Conservation (phyloP, 768 basidiomycete genomes). For the Russula lepida region DNA sequence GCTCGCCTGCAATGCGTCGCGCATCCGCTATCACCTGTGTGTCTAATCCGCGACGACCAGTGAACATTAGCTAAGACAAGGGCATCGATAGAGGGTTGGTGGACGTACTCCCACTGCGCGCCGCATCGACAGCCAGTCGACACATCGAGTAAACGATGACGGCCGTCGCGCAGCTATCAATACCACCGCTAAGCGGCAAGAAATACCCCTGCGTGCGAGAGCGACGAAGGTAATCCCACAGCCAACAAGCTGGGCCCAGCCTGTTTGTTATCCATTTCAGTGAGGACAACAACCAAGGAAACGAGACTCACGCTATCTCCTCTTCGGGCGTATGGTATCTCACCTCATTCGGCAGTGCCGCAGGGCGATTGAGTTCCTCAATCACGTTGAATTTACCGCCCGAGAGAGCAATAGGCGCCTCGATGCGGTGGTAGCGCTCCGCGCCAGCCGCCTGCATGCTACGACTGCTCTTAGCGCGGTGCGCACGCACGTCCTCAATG, state of each 20-base stretch:
- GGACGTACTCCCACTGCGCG: conserved; percentile 55
- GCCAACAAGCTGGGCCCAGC: conserved; percentile 95
- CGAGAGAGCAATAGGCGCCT: conserved; percentile 72
- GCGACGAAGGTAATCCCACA: conserved; percentile 98
- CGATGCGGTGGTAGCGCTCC: conserved; percentile 71
- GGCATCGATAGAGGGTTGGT: background rate
- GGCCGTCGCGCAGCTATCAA: conserved; percentile 96
- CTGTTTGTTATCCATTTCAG: conserved; percentile 35
- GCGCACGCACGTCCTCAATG: conserved; percentile 91
- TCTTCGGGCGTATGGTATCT: conserved; percentile 86
- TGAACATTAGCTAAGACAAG: background rate
- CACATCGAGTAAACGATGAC: conserved; percentile 97
- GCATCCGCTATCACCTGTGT: conserved; percentile 89
- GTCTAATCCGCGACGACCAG: conserved; percentile 29
- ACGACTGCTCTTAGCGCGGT: conserved; percentile 74
- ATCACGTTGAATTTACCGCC: conserved; percentile 64
- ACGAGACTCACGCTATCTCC: conserved; percentile 77
- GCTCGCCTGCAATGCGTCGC: conserved; percentile 78
- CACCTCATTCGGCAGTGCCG: conserved; percentile 35
- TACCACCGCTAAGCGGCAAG: conserved; percentile 89
- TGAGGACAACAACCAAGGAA: background rate
- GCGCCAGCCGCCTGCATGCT: conserved; percentile 82
- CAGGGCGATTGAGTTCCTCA: conserved; percentile 25
- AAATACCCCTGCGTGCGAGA: conserved; percentile 94
- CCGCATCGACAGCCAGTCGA: conserved; percentile 76